Conservation (phyloP, 805 yeast genomes). For the Torulaspora franciscae region DNA sequence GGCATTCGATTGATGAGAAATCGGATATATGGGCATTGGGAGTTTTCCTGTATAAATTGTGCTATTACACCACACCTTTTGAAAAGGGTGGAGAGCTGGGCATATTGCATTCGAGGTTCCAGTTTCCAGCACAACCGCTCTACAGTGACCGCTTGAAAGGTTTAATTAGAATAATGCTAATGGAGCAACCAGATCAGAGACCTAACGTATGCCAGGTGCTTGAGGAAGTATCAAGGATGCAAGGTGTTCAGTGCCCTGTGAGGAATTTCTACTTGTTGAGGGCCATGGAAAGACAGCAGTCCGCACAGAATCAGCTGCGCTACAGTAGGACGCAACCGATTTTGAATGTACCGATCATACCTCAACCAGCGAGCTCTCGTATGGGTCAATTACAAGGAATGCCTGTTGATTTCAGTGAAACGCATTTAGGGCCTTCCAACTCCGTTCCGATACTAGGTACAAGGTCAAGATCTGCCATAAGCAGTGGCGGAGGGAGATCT, state of each 20-base stretch:
- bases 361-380: slow-evolving; percentile 3
- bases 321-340: slow-evolving; percentile 10
- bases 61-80: slow-evolving; percentile 81
- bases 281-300: slow-evolving; percentile 18
- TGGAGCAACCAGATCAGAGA: slow-evolving; percentile 63
- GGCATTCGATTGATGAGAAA: slow-evolving; percentile 73
- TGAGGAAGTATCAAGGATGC: slow-evolving; percentile 62
- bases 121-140: slow-evolving; percentile 50
- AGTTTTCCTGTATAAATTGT: slow-evolving; percentile 66
- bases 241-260: slow-evolving; percentile 44
- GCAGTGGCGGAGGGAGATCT: slow-evolving; percentile 1
- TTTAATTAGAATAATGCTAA: slow-evolving; percentile 54
- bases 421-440: slow-evolving; percentile 7
- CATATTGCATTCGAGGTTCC: slow-evolving; percentile 52
- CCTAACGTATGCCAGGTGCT: slow-evolving; percentile 70
- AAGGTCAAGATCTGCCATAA: slow-evolving; percentile 7
- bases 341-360: slow-evolving; percentile 1
- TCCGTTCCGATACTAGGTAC: slow-evolving; percentile 7
- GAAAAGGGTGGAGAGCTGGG: slow-evolving; percentile 61
- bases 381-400: slow-evolving; percentile 3
- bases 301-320: slow-evolving; percentile 7
- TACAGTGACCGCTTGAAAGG: slow-evolving; percentile 62
- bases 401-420: slow-evolving; percentile 3
- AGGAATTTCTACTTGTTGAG: slow-evolving; percentile 37
- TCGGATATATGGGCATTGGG: slow-evolving; percentile 87